phyloP scores from a whole-genome alignment of 176 grass and related monocot species.

The Guadua angustifolia region DNA sequence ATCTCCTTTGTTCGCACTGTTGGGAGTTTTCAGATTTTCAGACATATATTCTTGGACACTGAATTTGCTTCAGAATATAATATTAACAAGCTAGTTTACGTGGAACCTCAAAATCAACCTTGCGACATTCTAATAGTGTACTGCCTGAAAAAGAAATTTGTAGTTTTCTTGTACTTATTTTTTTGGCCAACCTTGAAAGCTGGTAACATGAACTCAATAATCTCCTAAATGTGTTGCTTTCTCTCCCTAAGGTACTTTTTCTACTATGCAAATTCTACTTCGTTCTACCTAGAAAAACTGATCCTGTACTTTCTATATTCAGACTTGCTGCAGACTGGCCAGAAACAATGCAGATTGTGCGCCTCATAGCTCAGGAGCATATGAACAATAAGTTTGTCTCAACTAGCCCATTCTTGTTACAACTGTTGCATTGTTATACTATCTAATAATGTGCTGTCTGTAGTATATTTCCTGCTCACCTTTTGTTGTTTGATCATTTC shows the following conservation, averaged over 20 bases:
- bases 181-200: slow-evolving; percentile 1
- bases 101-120: background rate
- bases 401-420: slow-evolving; percentile 21
- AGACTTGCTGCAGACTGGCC: slow-evolving; percentile 95
- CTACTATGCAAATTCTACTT: slow-evolving; percentile 6
- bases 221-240: background rate
- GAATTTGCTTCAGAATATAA: slow-evolving; percentile 16
- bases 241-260: background rate
- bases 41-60: background rate
- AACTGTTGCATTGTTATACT: slow-evolving; percentile 23
- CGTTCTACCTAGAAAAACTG: slow-evolving; percentile 18
- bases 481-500: slow-evolving; percentile 37
- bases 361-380: slow-evolving; percentile 95
- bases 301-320: slow-evolving; percentile 46
- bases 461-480: slow-evolving; percentile 38
- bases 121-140: slow-evolving; percentile 10
- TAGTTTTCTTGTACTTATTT: slow-evolving; percentile 11
- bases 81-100: slow-evolving; percentile 17
- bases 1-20: background rate
- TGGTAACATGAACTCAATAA: background rate
- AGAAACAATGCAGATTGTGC: slow-evolving; percentile 95
- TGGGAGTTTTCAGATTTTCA: background rate
- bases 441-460: slow-evolving; percentile 20
- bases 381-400: slow-evolving; percentile 90
- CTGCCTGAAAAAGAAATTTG: background rate